Evolutionary conservation across 2,329 filamentous ascomycete species (phyloP), one percentile per base, ranked within the genome.

Genomic region (Spiromastix sp.): DNA sequence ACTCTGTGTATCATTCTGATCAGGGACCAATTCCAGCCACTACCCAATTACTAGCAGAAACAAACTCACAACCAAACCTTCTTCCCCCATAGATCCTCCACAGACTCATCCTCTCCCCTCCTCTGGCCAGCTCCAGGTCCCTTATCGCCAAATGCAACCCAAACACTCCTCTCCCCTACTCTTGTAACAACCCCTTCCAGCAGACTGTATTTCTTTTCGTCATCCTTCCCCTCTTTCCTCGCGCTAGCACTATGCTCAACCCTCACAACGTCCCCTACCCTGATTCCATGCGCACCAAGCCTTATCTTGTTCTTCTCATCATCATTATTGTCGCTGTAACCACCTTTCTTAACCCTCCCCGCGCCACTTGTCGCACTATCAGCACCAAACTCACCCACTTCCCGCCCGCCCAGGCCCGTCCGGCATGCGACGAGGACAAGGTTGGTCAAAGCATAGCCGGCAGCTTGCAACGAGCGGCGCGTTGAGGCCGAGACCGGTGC

Each of bases 361-460:
- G 31, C 21, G 6, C 30, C 21, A 12, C 32, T 30, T 2, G 80
- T 72, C 1, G 85, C 82, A n/a, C 74, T 62, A 50, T 95, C 89
- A 1, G 63, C 58, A 2, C 64, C 66, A 4, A 98, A 75, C 56
- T 95, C 87, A 3, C 95, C 65, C 2, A 98, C 81, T 0, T 84
- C 85, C 44, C 85, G 83, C n/a, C 91, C 91, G 11, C 87, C 91
- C 24, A 95, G 68, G 0, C 91, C 91, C 0, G 91, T 98, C 19
- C 87, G 79, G 53, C 83, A 82, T 12, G 81, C 79, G 8, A 72
- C 67, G 21, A 93, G 65, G 20, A 74, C 64, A 6, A 96, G 74
- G 0, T 59, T 60, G 1, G 56, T 63, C 3, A 63, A 34, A 0
- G 60, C 60, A 41, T 61, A 52, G 8, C 60, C 60, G 0, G 57